Percentiles rank a stretch among this genome's conserved stretches.
Conservation (phyloP, 805 yeast species). For the Osmozyma mogii region DNA sequence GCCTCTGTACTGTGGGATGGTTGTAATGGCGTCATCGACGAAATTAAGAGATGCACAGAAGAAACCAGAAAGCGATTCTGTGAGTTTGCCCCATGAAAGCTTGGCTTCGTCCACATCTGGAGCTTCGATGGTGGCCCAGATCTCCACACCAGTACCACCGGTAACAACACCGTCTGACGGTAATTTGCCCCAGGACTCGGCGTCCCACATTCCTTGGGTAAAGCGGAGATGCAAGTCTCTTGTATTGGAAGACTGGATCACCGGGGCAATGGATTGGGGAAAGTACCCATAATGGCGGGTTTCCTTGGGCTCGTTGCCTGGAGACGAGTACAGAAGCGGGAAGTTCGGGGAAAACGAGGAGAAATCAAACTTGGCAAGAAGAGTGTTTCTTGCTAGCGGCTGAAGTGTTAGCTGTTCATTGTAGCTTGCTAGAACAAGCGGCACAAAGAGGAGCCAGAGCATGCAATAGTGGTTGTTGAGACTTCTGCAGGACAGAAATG, state of each 20-base stretch:
- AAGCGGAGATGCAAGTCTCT: constrained; percentile 78
- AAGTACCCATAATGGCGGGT: constrained; percentile 54
- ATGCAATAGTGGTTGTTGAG: too few relatives aligned
- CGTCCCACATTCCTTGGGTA: constrained; percentile 93
- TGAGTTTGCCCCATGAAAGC: constrained; percentile 60
- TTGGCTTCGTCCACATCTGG: constrained; percentile 45
- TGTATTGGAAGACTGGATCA: constrained; percentile 57
- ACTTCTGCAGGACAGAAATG: too few relatives aligned
- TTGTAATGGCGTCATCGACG: constrained; percentile 71
- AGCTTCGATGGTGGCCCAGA: constrained; percentile 83
- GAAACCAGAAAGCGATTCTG: constrained; percentile 76
- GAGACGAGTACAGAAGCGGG: constrained; percentile 14
- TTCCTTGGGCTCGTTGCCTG: constrained; percentile 8
- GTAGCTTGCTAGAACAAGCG: constrained; percentile 23
- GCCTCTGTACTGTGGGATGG: constrained; percentile 33
- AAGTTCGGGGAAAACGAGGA: constrained; percentile 46
- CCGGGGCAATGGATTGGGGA: constrained; percentile 76
- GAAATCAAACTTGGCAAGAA: constrained; percentile 68
- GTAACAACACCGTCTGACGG: constrained; percentile 64
- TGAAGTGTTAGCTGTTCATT: constrained; percentile 52
- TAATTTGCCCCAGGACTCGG: constrained; percentile 76
- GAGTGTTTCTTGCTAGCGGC: constrained; percentile 67
- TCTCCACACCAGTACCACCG: constrained; percentile 94
- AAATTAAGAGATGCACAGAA: constrained; percentile 94
- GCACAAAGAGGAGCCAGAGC: too few relatives aligned